A percentile compares a stretch with the other conserved stretches of the same genome.
Evolutionary conservation across 2,329 filamentous ascomycete species (phyloP).

Genomic region (Fusarium graminum): DNA sequence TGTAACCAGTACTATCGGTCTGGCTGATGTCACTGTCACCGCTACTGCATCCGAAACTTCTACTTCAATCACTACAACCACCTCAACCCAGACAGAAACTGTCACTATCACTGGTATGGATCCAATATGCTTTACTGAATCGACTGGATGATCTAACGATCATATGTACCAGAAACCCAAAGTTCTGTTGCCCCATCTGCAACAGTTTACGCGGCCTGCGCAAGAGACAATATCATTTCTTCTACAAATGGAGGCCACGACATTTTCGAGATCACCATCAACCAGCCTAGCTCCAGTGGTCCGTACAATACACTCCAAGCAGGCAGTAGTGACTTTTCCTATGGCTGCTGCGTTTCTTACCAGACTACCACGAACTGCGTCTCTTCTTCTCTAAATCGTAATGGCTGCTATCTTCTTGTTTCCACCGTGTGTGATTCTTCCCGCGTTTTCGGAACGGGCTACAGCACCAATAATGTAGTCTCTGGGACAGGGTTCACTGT

Average conservation of each 20-base stretch:
- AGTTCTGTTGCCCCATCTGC: neutral
- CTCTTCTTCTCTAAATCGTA: fast-evolving
- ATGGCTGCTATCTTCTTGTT: neutral
- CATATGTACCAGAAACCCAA: neutral
- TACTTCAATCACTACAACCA: neutral
- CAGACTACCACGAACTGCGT: neutral
- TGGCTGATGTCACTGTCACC: neutral
- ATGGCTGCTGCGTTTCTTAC: neutral
- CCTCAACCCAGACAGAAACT: neutral
- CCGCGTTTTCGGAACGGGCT: neutral
- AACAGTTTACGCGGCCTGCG: neutral
- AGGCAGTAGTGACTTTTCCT: neutral
- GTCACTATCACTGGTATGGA: neutral
- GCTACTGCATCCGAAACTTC: neutral
- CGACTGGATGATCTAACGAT: neutral
- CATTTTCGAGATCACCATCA: neutral
- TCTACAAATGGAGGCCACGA: neutral
- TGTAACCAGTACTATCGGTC: neutral
- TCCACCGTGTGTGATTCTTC: neutral
- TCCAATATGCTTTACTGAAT: no score
- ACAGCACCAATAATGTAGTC: fast-evolving
- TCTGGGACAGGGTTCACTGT: neutral
- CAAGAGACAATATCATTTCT: neutral
- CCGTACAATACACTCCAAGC: neutral
- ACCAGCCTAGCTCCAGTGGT: neutral